Conservation (phyloP, 2,329 filamentous ascomycete species). For the Botrytis deweyae region DNA sequence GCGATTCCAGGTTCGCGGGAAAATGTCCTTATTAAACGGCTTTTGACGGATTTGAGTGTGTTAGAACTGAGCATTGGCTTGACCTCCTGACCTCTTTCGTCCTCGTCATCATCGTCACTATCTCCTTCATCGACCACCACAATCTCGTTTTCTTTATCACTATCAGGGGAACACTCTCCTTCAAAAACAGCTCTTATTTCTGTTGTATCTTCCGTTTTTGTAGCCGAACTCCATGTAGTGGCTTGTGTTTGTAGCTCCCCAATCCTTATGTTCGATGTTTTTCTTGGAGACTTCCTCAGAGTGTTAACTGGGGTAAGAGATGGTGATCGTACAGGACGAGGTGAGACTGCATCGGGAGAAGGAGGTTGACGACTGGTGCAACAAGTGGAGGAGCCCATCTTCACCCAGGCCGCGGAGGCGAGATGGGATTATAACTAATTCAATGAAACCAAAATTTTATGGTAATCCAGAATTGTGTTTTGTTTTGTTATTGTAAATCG, state of each 20-base stretch:
- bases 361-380: slow-evolving; percentile 35
- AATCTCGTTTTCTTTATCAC: slow-evolving; percentile 39
- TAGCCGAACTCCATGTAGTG: slow-evolving; percentile 28
- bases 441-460: slow-evolving; percentile 4
- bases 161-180: slow-evolving; percentile 27
- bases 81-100: slow-evolving; percentile 41
- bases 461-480: background rate
- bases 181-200: slow-evolving; percentile 36
- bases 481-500: background rate
- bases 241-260: background rate
- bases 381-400: slow-evolving; percentile 27
- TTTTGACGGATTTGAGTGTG: slow-evolving; percentile 47
- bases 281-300: slow-evolving; percentile 24
- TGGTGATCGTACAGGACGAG: slow-evolving; percentile 29
- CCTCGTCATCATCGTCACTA: slow-evolving; percentile 40
- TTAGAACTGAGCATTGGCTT: slow-evolving; percentile 44
- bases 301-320: slow-evolving; percentile 13
- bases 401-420: background rate
- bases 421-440: slow-evolving; percentile 7
- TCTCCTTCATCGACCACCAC: slow-evolving; percentile 40
- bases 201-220: slow-evolving; percentile 23
- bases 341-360: slow-evolving; percentile 35
- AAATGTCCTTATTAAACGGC: slow-evolving; percentile 43
- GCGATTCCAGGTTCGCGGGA: slow-evolving; percentile 45
- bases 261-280: slow-evolving; percentile 10